Percentiles rank a stretch among this genome's conserved stretches.
Conservation (phyloP, 495 filamentous ascomycete genomes). For the Penicillium paradoxum region DNA sequence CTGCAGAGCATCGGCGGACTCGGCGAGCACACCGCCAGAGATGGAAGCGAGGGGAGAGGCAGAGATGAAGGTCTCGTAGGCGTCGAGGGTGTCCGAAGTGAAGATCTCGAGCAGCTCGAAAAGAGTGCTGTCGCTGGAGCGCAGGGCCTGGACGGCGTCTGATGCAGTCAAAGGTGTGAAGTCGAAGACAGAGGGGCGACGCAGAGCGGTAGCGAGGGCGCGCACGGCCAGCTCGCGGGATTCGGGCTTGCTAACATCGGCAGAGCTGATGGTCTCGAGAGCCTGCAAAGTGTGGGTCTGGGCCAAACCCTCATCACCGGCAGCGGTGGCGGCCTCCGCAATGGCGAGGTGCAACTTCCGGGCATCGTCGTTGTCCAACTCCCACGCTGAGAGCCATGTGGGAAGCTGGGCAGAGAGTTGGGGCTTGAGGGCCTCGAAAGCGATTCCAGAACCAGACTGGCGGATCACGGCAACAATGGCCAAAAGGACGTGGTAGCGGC, state of each 20-base stretch:
- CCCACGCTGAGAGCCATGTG: slow-evolving; percentile 78
- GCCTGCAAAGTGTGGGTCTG: slow-evolving; percentile 81
- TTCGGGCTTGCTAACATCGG: slow-evolving; percentile 60
- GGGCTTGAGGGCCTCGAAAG: slow-evolving; percentile 75
- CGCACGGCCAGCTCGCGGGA: slow-evolving; percentile 78
- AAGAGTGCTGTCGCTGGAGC: slow-evolving; percentile 72
- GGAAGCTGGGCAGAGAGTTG: slow-evolving; percentile 72
- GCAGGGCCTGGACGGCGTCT: slow-evolving; percentile 80
- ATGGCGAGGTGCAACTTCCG: slow-evolving; percentile 76
- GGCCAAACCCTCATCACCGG: slow-evolving; percentile 68
- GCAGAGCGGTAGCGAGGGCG: slow-evolving; percentile 76
- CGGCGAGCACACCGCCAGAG: slow-evolving; percentile 42
- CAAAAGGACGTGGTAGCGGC: slow-evolving; percentile 84
- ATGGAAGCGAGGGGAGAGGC: slow-evolving; percentile 40
- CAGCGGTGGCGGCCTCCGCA: slow-evolving; percentile 69
- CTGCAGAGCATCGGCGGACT: slow-evolving; percentile 73
- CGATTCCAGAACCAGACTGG: slow-evolving; percentile 55
- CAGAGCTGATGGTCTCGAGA: slow-evolving; percentile 74
- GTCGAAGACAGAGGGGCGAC: slow-evolving; percentile 73
- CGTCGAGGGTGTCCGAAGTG: slow-evolving; percentile 83
- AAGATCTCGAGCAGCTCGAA: slow-evolving; percentile 94
- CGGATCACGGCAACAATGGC: slow-evolving; percentile 77
- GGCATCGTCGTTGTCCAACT: slow-evolving; percentile 70
- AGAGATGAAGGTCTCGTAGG: slow-evolving; percentile 83
- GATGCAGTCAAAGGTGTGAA: slow-evolving; percentile 89